These are phyloP conservation scores for Juglanconis juglandina DNA, from an alignment of 2,329 filamentous ascomycete genomes.

Conservation along the genomic window DNA sequence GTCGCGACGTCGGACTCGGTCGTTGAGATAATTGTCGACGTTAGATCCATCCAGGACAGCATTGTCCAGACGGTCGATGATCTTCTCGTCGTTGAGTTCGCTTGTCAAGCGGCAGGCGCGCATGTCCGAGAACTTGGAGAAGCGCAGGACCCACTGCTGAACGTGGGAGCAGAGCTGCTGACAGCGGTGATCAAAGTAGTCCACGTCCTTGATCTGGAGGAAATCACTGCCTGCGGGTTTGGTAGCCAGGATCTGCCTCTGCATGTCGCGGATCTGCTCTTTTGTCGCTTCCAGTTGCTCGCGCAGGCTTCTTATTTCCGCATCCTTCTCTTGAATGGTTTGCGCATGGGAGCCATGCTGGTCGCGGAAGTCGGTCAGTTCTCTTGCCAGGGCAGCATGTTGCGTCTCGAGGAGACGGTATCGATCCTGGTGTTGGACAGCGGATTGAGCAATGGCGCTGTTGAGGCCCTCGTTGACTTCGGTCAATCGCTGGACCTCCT, in stretches of 20 bases:
- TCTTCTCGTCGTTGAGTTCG: conserved; percentile 87
- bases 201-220: conserved; percentile 78
- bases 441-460: conserved; percentile 73
- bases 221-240: conserved; percentile 65
- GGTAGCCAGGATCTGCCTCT: conserved; percentile 54
- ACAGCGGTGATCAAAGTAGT: conserved; percentile 92
- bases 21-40: conserved; percentile 80
- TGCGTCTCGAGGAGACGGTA: conserved; percentile 65
- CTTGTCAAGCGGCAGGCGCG: conserved; percentile 77
- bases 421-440: conserved; percentile 70
- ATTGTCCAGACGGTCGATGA: conserved; percentile 91
- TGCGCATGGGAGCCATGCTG: conserved; percentile 61
- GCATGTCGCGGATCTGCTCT: conserved; percentile 56
- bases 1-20: conserved; percentile 84
- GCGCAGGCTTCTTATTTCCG: conserved; percentile 74
- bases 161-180: conserved; percentile 94
- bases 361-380: conserved; percentile 65
- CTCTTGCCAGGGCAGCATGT: conserved; percentile 61
- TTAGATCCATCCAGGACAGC: conserved; percentile 90
- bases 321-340: conserved; percentile 75
- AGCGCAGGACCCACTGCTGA: conserved; percentile 95
- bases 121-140: conserved; percentile 96
- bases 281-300: conserved; percentile 73
- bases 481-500: conserved; percentile 75
- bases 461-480: conserved; percentile 79